Base-by-base conservation (phyloP, 768 basidiomycete species). In the Suillus fuscotomentosus region DNA sequence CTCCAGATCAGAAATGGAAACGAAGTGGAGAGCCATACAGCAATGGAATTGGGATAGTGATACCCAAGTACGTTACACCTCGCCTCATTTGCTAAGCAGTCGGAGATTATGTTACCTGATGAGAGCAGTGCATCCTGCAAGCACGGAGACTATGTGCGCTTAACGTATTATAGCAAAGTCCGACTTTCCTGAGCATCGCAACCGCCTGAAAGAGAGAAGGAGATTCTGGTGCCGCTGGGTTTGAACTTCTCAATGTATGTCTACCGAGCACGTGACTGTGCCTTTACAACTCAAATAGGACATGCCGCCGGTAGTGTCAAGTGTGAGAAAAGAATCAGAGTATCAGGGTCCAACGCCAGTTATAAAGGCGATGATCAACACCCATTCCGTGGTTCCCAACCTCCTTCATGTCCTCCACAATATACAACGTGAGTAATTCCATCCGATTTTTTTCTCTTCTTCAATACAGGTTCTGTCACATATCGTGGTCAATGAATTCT, bases 331-430 rank as follows among this genome's bases (percentile, higher is more conserved):
- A 70, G 68, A 73, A 73, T 68, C 65, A 60, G 59, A 70, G 68
- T 66, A 75, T 60, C 73, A 76, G 75, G 76, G 75, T 69, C 75
- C 73, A 70, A 76, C 67, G 61, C 71, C 59, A 76, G 70, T 76
- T 77, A 76, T 76, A 76, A 76, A 76, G 75, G 75, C 76, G 74
- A 77, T 77, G 75, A 76, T 76, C 75, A 76, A 77, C 75, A 73
- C 70, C 74, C 73, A 74, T 67, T 72, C 71, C 67, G 74, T 69
- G 74, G 71, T 77, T 76, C 74, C 76, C 77, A 77, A 77, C 72
- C 34, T 60, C 75, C 68, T 65, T 43, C 75, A 77, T 77, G 76
- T 78, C 76, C 67, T 78, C 76, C 68, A 78, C 76, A 66, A 77
- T 77, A 63, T 77, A 77, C 73, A 77, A 77, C 62, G 76, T 77